These are phyloP conservation scores for Knoxia roxburghii DNA, from an alignment of 257 asterid species.

Conservation along the genomic window DNA sequence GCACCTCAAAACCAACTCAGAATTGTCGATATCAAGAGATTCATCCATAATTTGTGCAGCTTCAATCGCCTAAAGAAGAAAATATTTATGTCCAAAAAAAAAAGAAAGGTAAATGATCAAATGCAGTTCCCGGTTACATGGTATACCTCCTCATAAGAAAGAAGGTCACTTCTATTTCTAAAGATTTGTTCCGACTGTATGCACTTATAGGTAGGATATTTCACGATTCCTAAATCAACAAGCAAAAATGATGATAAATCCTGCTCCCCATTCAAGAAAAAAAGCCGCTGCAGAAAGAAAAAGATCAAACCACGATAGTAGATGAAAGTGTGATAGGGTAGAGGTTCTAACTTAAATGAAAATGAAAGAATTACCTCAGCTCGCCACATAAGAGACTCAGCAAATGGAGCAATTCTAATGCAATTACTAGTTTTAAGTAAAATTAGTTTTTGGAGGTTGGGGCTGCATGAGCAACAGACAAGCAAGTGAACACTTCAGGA, in stretches of 20 bases:
- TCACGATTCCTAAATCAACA: slow-evolving; percentile 82
- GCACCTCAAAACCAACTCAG: slow-evolving; percentile 60
- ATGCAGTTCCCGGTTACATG: slow-evolving; percentile 11
- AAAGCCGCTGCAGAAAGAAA: slow-evolving; percentile 66
- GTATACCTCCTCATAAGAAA: slow-evolving; percentile 84
- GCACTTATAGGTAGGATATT: slow-evolving; percentile 82
- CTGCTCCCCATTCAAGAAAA: slow-evolving; percentile 95
- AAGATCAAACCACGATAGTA: slow-evolving; percentile 15
- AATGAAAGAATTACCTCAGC: slow-evolving; percentile 57
- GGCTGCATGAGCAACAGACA: slow-evolving; percentile 43
- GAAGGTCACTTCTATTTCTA: slow-evolving; percentile 52
- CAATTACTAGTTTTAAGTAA: slow-evolving; percentile 54
- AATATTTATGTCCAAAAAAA: slow-evolving; percentile 7
- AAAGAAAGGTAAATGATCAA: neutral
- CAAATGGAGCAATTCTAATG: slow-evolving; percentile 53
- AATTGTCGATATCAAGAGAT: slow-evolving; percentile 55
- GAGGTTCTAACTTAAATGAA: slow-evolving; percentile 15
- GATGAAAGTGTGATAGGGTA: neutral
- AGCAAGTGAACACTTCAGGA: slow-evolving; percentile 15
- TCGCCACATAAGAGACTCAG: slow-evolving; percentile 87
- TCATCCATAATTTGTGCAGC: slow-evolving; percentile 85
- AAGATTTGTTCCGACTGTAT: slow-evolving; percentile 55
- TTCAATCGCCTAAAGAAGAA: slow-evolving; percentile 68
- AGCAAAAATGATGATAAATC: slow-evolving; percentile 82
- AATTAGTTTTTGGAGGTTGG: slow-evolving; percentile 44